A percentile compares a stretch with the other conserved stretches of the same genome.
Evolutionary conservation across 345 rosid genomes (phyloP).

Genomic region (Lagerstroemia speciosa): DNA sequence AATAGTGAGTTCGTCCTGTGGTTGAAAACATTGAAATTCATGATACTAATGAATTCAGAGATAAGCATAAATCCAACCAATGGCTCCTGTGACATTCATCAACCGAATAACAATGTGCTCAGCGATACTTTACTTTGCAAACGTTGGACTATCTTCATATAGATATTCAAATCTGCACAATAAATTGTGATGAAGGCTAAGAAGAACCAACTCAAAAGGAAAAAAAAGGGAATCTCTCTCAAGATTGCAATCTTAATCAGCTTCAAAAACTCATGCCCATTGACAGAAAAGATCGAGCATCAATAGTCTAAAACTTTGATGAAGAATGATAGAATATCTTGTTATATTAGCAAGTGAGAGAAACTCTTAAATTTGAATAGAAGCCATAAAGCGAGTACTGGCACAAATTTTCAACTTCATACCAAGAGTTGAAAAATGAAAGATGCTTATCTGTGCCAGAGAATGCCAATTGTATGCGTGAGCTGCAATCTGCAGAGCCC

Average conservation of each 20-base stretch:
- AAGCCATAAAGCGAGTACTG: slow-evolving; percentile 89
- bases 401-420: slow-evolving; percentile 77
- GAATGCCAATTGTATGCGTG: slow-evolving; percentile 90
- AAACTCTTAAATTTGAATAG: slow-evolving; percentile 64
- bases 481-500: slow-evolving; percentile 79
- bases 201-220: background rate
- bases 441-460: slow-evolving; percentile 95
- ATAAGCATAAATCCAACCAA: background rate
- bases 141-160: background rate
- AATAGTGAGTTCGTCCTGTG: background rate
- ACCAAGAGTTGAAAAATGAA: slow-evolving; percentile 82
- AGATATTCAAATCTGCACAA: background rate
- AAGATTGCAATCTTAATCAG: background rate
- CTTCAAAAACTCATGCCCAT: background rate
- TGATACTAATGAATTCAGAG: background rate
- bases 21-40: background rate
- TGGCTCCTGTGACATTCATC: background rate
- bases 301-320: background rate
- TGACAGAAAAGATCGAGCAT: background rate
- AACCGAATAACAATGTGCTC: background rate
- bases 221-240: background rate
- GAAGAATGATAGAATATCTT: slow-evolving; percentile 36
- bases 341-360: slow-evolving; percentile 59
- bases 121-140: too few relatives aligned
- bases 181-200: background rate